A percentile compares a stretch with the other conserved stretches of the same genome.
Evolutionary conservation across 768 basidiomycete genomes (phyloP).

Genomic region (Cystobasidium onofrii): DNA sequence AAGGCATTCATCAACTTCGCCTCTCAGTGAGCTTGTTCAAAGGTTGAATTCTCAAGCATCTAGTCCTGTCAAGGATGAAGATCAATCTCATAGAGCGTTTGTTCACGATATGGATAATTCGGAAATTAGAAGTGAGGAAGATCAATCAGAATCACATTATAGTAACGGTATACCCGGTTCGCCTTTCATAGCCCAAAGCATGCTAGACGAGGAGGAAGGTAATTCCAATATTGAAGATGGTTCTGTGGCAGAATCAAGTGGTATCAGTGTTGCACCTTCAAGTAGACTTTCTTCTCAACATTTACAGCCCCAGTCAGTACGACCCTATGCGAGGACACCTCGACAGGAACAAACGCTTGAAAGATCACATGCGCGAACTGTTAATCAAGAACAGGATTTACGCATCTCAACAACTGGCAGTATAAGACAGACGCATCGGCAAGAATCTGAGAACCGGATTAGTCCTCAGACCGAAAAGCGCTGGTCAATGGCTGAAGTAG

Average conservation of each 20-base stretch:
- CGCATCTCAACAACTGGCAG: background rate
- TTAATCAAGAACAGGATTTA: background rate
- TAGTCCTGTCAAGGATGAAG: background rate
- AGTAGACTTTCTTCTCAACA: background rate
- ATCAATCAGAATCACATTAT: background rate
- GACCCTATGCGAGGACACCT: background rate
- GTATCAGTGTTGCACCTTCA: background rate
- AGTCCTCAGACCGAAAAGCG: slow-evolving; percentile 3
- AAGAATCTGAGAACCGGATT: background rate
- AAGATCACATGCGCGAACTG: background rate
- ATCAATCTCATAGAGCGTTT: background rate
- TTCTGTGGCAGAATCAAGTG: background rate
- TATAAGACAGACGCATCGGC: background rate
- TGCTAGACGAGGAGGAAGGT: background rate
- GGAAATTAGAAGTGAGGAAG: background rate
- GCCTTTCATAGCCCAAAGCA: background rate
- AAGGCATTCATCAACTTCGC: background rate
- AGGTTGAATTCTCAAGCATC: background rate
- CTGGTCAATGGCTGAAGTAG: slow-evolving; percentile 7
- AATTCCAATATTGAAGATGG: background rate
- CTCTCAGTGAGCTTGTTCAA: background rate
- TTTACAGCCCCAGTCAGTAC: background rate
- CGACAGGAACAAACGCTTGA: background rate
- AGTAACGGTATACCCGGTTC: background rate
- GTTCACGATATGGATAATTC: background rate